Conservation (phyloP, 768 basidiomycete species). For the Leccinum incarnatum region DNA sequence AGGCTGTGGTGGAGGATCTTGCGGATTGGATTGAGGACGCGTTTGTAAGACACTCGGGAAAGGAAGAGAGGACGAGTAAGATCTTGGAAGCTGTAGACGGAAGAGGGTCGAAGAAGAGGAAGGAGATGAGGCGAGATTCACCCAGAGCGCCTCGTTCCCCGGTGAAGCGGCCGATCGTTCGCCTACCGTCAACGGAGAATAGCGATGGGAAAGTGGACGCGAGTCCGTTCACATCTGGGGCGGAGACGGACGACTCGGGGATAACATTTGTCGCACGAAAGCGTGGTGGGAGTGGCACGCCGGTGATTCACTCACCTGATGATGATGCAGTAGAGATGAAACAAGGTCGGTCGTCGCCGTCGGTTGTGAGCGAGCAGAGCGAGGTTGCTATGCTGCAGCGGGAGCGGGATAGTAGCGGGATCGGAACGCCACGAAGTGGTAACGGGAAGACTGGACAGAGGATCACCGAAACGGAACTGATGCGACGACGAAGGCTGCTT, state of each 20-base stretch:
- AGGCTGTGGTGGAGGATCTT: conserved; percentile 72
- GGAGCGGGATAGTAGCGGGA: conserved; percentile 31
- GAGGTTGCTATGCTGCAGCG: conserved; percentile 8
- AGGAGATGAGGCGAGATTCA: conserved; percentile 21
- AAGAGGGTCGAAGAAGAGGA: conserved; percentile 27
- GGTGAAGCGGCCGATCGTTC: conserved; percentile 16
- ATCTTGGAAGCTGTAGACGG: conserved; percentile 18
- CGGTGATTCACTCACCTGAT: conserved; percentile 15
- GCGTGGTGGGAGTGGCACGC: conserved; percentile 33
- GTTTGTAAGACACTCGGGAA: conserved; percentile 44
- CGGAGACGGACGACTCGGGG: conserved; percentile 66
- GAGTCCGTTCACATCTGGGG: conserved; percentile 44
- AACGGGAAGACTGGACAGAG: conserved; percentile 57
- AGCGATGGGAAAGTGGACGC: conserved; percentile 14
- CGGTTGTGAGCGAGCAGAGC: background rate
- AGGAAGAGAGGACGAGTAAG: conserved; percentile 24
- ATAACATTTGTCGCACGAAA: conserved; percentile 72
- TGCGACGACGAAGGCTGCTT: conserved; percentile 73
- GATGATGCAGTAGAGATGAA: conserved; percentile 21
- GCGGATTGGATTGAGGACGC: conserved; percentile 90
- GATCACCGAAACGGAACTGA: conserved; percentile 75
- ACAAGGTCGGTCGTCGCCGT: conserved; percentile 17
- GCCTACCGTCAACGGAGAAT: background rate
- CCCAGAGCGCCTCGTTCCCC: conserved; percentile 21
- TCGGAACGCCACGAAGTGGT: conserved; percentile 25